Base-by-base conservation (phyloP, 139 green algal genomes). In the Asterochloris sp. region DNA sequence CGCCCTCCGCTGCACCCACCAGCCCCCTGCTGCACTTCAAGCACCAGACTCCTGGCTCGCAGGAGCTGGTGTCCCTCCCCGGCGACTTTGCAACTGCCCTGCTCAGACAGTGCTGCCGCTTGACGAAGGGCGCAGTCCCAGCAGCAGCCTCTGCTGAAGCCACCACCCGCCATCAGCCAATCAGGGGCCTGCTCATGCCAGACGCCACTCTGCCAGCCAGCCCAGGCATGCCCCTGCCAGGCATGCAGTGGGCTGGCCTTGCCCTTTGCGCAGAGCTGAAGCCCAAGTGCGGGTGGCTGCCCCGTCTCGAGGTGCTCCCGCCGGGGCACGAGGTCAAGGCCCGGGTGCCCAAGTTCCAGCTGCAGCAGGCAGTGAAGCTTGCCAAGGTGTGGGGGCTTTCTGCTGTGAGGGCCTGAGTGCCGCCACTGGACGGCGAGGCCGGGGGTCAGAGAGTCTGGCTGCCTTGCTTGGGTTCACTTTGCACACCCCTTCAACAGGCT, bases 301-400 rank as follows among this genome's bases (percentile, higher is more conserved):
- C 83, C 10, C 62, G 26, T 10, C 62, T 74, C 12, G 76, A 74
- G 10, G 82, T 81, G 0, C 80, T 91, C 24, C 78, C 54, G 14
- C 78, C 76, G 1, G 47, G 47, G 62, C 76, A 89, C 29, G 4
- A 12, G 4, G 23, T 92, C 17, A 94, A 91, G 82, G 76, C 60
- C 27, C 79, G 28, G 26, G 47, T 75, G 62, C 89, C 90, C 0
- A 88, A 89, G 62, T 96, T 90, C 69, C 68, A 86, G 84, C 83
- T 96, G 79, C 91, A 96, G 80, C 89, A 92, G 75, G 81, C 84
- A 66, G 82, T 92, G 12, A 96, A 96, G 86, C 80, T 91, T 69
- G 62, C 88, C 27, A 71, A 94, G 89, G 90, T 90, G 54, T 19
- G 68, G 21, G 14, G 14, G 64, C 64, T n/a, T n/a, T n/a, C 64